These are phyloP conservation scores for Amborella trichopoda DNA, from an alignment of 164 flowering plant genomes.

Conservation along the genomic window DNA sequence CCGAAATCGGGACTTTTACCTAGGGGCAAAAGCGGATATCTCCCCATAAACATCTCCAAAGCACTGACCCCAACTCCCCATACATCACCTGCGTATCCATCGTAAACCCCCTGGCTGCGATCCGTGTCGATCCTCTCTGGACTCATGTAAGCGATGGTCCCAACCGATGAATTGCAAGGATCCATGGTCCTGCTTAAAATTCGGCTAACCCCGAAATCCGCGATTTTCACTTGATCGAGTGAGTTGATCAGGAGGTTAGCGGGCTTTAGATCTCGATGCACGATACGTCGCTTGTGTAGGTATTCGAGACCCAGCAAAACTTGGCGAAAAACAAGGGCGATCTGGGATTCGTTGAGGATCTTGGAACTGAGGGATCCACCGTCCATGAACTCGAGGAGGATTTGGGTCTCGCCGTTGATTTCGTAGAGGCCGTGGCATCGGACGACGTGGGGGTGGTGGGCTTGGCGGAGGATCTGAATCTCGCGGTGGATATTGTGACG, in stretches of 20 bases:
- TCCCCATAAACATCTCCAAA: constrained; percentile 36
- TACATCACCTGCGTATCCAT: constrained; percentile 41
- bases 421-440: constrained; percentile 31
- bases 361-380: constrained; percentile 33
- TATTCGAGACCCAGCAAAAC: constrained; percentile 38
- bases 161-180: constrained; percentile 14
- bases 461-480: constrained; percentile 29
- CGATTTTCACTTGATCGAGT: constrained; percentile 37
- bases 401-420: constrained; percentile 15
- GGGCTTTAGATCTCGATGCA: constrained; percentile 61
- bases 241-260: constrained; percentile 40
- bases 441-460: constrained; percentile 26
- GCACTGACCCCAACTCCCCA: constrained; percentile 46
- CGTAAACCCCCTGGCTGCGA: constrained; percentile 13
- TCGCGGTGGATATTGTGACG: constrained; percentile 21
- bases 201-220: constrained; percentile 50
- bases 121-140: constrained; percentile 50
- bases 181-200: constrained; percentile 7
- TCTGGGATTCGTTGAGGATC: constrained; percentile 22
- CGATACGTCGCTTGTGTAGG: constrained; percentile 32
- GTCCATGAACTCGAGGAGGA: constrained; percentile 52
- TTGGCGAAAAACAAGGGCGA: constrained; percentile 21
- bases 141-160: constrained; percentile 61
- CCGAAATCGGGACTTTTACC: constrained; percentile 44
- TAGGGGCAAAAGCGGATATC: constrained; percentile 27